Evolutionary conservation across 129 eudicot genomes (phyloP).

Genomic region (sunflower (Helianthus annuus)): DNA sequence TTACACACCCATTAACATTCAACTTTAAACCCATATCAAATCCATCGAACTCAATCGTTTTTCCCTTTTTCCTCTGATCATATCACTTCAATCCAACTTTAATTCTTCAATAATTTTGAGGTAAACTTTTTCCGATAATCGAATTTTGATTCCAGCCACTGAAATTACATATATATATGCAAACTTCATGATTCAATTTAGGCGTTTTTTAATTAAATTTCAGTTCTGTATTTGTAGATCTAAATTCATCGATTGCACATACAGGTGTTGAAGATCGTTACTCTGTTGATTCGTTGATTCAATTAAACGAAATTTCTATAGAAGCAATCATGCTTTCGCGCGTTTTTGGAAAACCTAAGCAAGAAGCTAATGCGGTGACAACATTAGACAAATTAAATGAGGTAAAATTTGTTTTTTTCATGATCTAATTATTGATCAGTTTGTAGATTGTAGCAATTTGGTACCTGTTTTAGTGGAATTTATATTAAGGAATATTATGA

Average conservation of each 20-base stretch:
- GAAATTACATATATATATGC: no score
- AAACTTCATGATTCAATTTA: neutral
- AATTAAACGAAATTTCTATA: neutral
- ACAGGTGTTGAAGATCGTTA: slow-evolving; percentile 20
- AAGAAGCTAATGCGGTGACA: slow-evolving; percentile 40
- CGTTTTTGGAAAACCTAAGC: slow-evolving; percentile 48
- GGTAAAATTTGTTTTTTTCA: slow-evolving; percentile 19
- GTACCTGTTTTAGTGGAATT: slow-evolving; percentile 7
- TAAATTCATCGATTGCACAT: slow-evolving; percentile 8
- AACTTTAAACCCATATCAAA: slow-evolving; percentile 20
- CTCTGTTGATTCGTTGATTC: slow-evolving; percentile 8
- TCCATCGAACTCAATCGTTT: slow-evolving; percentile 25
- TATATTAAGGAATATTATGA: slow-evolving; percentile 2
- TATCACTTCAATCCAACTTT: slow-evolving; percentile 5
- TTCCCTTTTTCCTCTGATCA: slow-evolving; percentile 20
- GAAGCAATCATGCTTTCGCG: slow-evolving; percentile 35
- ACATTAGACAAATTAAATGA: slow-evolving; percentile 45
- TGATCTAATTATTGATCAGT: neutral
- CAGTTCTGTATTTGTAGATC: neutral
- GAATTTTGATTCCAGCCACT: neutral
- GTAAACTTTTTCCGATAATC: slow-evolving; percentile 21
- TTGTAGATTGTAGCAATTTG: slow-evolving; percentile 8
- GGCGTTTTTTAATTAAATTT: slow-evolving; percentile 10
- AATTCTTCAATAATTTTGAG: neutral
- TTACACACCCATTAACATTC: neutral